Percentiles rank a stretch among this genome's conserved stretches.
phyloP scores from a whole-genome alignment of 768 basidiomycete species.

The Cantharellus anzutake region DNA sequence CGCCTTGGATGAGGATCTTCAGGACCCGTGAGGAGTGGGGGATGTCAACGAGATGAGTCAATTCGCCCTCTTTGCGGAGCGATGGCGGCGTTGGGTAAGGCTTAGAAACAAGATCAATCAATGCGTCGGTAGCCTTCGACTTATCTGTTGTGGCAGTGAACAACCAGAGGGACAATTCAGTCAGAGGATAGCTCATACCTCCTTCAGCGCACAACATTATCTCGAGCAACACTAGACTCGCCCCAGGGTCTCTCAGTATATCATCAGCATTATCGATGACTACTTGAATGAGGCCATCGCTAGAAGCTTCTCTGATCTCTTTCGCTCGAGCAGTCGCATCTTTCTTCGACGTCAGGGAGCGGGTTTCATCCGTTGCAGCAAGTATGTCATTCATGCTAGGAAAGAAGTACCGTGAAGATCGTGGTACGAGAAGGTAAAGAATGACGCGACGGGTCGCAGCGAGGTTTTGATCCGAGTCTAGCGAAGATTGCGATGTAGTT shows the following conservation, averaged over 20 bases:
- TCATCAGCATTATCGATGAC: conserved; percentile 41
- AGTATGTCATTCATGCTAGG: conserved; percentile 56
- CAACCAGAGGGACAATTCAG: background rate
- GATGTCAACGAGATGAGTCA: conserved; percentile 56
- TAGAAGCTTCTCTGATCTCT: conserved; percentile 58
- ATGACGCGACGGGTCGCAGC: conserved; percentile 37
- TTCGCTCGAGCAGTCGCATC: conserved; percentile 36
- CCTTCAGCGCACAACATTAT: conserved; percentile 73
- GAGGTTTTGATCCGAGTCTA: no score
- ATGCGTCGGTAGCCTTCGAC: conserved; percentile 33
- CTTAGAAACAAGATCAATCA: conserved; percentile 36
- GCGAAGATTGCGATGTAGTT: conserved; percentile 23
- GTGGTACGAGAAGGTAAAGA: conserved; percentile 66
- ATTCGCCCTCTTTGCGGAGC: conserved; percentile 17
- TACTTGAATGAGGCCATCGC: conserved; percentile 53
- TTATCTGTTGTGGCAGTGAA: conserved; percentile 36
- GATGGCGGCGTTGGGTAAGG: conserved; percentile 32
- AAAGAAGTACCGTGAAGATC: conserved; percentile 72
- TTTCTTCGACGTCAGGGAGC: conserved; percentile 74
- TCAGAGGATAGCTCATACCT: conserved; percentile 29
- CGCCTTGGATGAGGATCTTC: conserved; percentile 80
- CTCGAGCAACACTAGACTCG: conserved; percentile 60
- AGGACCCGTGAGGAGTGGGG: conserved; percentile 69
- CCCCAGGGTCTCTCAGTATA: conserved; percentile 55
- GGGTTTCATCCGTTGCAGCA: conserved; percentile 50